A percentile compares a stretch with the other conserved stretches of the same genome.
phyloP scores from a whole-genome alignment of 2,329 filamentous ascomycete genomes.

The Polychaeton citri region DNA sequence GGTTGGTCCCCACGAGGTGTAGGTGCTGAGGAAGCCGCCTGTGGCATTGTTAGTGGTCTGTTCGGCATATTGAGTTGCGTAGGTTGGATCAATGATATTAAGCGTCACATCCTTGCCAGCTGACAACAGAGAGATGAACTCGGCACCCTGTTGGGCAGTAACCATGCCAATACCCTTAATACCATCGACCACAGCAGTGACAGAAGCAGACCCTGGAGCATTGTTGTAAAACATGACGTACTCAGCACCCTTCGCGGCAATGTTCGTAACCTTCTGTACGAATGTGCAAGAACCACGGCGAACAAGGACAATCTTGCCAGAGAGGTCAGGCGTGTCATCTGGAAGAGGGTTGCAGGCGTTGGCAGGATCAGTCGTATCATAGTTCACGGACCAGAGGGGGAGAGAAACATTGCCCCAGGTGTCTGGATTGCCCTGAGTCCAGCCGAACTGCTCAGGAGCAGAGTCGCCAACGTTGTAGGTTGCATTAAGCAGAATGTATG shows the following conservation, averaged over 20 bases:
- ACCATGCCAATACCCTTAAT: conserved; percentile 12
- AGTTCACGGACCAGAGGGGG: conserved; percentile 26
- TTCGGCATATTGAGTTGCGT: conserved; percentile 5
- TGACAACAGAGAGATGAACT: conserved; percentile 8
- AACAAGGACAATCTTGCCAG: conserved; percentile 44
- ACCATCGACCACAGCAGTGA: conserved; percentile 7
- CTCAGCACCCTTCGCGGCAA: conserved; percentile 41
- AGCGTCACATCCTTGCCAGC: conserved; percentile 8
- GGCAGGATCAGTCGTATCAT: conserved; percentile 34
- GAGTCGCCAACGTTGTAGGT: conserved; percentile 19
- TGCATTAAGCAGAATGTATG: conserved; percentile 21
- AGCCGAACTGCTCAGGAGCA: conserved; percentile 22
- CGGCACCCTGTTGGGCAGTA: conserved; percentile 11
- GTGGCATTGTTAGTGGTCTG: conserved; percentile 13
- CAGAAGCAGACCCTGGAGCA: conserved; percentile 7
- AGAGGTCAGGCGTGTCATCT: conserved; percentile 43
- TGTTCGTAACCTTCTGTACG: conserved; percentile 39
- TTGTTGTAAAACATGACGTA: conserved; percentile 52
- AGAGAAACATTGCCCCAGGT: conserved; percentile 23
- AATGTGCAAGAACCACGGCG: conserved; percentile 47
- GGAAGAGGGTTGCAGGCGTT: conserved; percentile 43
- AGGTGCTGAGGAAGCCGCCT: conserved; percentile 40
- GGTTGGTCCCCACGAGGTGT: conserved; percentile 48
- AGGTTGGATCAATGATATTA: conserved; percentile 12
- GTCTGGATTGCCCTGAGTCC: conserved; percentile 21